phyloP scores from a whole-genome alignment of 306 rosid genomes.

The Ormosia semicastrata region DNA sequence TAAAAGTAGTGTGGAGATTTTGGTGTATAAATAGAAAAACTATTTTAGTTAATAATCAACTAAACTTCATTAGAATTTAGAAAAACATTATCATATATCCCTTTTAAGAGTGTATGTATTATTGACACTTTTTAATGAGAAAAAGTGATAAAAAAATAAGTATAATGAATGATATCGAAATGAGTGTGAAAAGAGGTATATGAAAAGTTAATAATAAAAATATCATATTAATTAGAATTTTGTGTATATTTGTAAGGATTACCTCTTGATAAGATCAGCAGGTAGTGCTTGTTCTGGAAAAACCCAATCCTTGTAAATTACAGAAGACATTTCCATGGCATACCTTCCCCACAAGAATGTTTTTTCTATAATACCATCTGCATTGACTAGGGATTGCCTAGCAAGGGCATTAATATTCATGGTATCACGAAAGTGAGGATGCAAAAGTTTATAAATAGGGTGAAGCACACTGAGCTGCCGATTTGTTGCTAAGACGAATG shows the following conservation, averaged over 20 bases:
- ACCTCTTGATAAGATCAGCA: constrained; percentile 5
- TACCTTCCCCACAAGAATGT: not conserved
- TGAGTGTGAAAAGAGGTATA: too few relatives aligned
- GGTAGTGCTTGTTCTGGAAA: constrained; percentile 8
- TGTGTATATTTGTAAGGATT: not conserved
- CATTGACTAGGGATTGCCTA: not conserved
- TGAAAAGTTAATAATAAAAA: too few relatives aligned
- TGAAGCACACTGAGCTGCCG: constrained; percentile 18
- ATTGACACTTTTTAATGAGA: too few relatives aligned
- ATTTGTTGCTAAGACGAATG: constrained; percentile 19
- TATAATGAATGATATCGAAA: too few relatives aligned
- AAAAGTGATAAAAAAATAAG: too few relatives aligned
- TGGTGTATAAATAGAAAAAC: too few relatives aligned
- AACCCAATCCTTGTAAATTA: constrained; percentile 11
- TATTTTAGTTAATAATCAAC: not conserved
- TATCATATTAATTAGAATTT: too few relatives aligned
- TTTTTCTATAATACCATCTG: not conserved
- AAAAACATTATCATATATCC: too few relatives aligned
- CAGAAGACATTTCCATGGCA: constrained; percentile 6
- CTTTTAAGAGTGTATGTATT: too few relatives aligned
- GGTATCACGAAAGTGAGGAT: constrained; percentile 19
- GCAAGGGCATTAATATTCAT: constrained; percentile 24
- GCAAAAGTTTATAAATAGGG: not conserved
- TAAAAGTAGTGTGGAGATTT: too few relatives aligned
- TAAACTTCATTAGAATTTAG: not conserved